A percentile compares a stretch with the other conserved stretches of the same genome.
These are phyloP conservation scores for Rhodotorula glutinis DNA, from an alignment of 1,284 basidiomycete species.

Conservation along the genomic window DNA sequence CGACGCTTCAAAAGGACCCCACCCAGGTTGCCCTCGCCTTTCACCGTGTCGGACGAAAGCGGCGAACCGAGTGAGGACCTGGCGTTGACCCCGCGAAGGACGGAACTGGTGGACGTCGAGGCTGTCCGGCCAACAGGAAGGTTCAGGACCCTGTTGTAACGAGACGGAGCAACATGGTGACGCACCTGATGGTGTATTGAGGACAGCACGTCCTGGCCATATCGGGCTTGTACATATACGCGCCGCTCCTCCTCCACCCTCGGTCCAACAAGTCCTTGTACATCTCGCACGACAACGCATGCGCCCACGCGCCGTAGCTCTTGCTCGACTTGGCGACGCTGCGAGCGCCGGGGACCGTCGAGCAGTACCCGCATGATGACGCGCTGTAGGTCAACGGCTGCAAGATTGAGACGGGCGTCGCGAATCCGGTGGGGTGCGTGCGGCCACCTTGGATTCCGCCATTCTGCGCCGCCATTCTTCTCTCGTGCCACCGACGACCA, in stretches of 20 bases:
- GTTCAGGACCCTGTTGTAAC: too few relatives aligned
- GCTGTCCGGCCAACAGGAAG: conserved; percentile 49
- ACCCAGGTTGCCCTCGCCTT: conserved; percentile 45
- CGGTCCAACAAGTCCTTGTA: conserved; percentile 67
- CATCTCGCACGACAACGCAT: conserved; percentile 43
- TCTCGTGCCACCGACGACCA: too few relatives aligned
- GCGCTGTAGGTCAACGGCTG: conserved; percentile 32
- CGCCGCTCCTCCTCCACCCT: conserved; percentile 61
- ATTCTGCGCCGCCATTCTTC: too few relatives aligned
- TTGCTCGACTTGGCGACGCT: conserved; percentile 18
- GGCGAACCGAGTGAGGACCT: conserved; percentile 71
- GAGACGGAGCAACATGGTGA: background rate
- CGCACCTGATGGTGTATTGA: conserved; percentile 80
- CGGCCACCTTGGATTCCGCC: too few relatives aligned
- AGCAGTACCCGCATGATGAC: conserved; percentile 36
- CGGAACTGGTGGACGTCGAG: conserved; percentile 71
- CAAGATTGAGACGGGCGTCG: conserved; percentile 25
- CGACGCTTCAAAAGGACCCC: conserved; percentile 23
- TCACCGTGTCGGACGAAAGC: conserved; percentile 61
- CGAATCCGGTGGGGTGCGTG: background rate
- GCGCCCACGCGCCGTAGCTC: conserved; percentile 39
- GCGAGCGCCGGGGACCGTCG: conserved; percentile 19
- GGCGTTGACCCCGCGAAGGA: conserved; percentile 72
- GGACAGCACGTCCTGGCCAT: conserved; percentile 80
- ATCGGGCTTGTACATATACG: conserved; percentile 67